Percentiles rank a stretch among this genome's conserved stretches.
Conservation (phyloP, 192 early-diverging fungal species). For the Coemansia sp. region DNA sequence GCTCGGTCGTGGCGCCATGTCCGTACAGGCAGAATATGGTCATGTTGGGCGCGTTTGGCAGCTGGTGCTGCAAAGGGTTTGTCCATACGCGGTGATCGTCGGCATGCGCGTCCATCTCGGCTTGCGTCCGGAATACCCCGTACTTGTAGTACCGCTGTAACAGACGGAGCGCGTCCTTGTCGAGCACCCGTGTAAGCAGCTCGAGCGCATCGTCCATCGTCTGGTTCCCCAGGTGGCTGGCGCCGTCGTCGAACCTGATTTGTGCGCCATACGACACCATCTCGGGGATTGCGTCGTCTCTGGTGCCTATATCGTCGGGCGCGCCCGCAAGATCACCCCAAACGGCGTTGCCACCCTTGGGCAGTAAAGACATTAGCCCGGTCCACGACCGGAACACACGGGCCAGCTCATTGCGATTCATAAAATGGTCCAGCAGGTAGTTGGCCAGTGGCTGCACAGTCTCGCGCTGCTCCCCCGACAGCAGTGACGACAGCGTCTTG, state of each 20-base stretch:
- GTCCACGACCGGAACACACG: slow-evolving; percentile 80
- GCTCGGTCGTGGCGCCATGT: slow-evolving; percentile 72
- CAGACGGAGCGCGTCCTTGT: slow-evolving; percentile 50
- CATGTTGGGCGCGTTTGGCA: slow-evolving; percentile 69
- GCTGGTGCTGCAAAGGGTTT: slow-evolving; percentile 72
- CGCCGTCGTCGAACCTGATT: slow-evolving; percentile 49
- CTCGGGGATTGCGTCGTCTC: neutral
- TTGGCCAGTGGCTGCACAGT: slow-evolving; percentile 75
- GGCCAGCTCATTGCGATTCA: slow-evolving; percentile 70
- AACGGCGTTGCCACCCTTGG: slow-evolving; percentile 75
- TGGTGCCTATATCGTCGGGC: slow-evolving; percentile 66
- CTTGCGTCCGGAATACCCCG: slow-evolving; percentile 58
- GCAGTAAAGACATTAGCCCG: slow-evolving; percentile 71
- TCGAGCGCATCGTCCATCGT: slow-evolving; percentile 52
- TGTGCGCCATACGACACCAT: slow-evolving; percentile 55
- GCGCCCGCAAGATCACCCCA: slow-evolving; percentile 70
- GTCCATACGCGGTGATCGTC: slow-evolving; percentile 68
- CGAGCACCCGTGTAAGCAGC: slow-evolving; percentile 56
- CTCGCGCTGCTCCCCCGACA: slow-evolving; percentile 81
- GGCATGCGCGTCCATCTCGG: slow-evolving; percentile 58
- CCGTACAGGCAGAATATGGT: slow-evolving; percentile 85
- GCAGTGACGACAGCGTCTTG: slow-evolving; percentile 71
- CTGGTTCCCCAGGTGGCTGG: slow-evolving; percentile 22
- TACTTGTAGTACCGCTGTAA: slow-evolving; percentile 63
- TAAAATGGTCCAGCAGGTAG: slow-evolving; percentile 82